Conservation (phyloP, 2,329 filamentous ascomycete genomes). For the Cryphonectria parasitica region DNA sequence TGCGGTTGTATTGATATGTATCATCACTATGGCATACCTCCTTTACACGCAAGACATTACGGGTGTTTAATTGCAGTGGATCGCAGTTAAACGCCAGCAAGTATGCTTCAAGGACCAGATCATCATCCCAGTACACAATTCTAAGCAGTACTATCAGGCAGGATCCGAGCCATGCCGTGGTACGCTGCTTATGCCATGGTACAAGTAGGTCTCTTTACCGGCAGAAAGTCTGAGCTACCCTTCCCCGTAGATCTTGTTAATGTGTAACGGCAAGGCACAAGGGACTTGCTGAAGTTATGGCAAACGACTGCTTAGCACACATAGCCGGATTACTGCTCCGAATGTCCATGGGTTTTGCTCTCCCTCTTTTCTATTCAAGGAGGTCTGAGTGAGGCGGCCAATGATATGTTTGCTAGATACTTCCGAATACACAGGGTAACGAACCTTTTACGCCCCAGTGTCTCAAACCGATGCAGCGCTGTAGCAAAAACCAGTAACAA, state of each 20-base stretch:
- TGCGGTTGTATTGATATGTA: background rate
- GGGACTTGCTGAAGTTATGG: background rate
- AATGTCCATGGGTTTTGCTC: background rate
- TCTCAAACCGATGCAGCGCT: background rate
- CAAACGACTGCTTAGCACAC: background rate
- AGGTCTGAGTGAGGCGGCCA: background rate
- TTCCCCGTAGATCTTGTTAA: constrained; percentile 14
- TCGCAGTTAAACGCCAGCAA: background rate
- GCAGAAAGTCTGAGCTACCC: background rate
- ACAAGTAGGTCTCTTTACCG: background rate
- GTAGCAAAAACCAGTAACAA: background rate
- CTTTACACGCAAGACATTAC: background rate
- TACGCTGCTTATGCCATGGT: background rate
- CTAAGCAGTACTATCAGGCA: background rate
- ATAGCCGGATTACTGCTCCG: background rate
- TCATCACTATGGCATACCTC: background rate
- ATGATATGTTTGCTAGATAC: background rate
- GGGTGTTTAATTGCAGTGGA: background rate
- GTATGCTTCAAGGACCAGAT: background rate
- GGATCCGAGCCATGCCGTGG: background rate
- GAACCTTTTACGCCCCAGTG: background rate
- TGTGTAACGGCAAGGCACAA: background rate
- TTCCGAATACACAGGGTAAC: background rate
- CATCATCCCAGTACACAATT: background rate
- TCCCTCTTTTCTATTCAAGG: background rate